Base-by-base conservation (phyloP, 108 stramenopile species). In the Cyclotella choctawhatcheeana region DNA sequence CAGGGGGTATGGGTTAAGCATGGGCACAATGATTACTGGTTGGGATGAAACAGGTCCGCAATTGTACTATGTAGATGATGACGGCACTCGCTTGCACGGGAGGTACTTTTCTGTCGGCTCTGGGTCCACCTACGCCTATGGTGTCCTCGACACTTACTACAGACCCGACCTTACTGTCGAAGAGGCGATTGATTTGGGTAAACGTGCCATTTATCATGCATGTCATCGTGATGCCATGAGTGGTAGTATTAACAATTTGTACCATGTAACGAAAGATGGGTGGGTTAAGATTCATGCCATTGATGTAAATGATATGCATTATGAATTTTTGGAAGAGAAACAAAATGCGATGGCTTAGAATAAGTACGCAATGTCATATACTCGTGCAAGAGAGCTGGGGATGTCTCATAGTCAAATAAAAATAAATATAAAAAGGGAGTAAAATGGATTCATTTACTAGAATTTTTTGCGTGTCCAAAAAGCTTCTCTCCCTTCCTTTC, bases 11-110 rank as follows among this genome's bases (percentile, higher is more conserved):
- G 99, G 98, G 17, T 77, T 99, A 53, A 93, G 91, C 66, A 99
- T 99, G 97, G 99, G 99, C 21, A 96, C 97, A 60, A 99, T 99
- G 98, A 85, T 99, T 64, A 93, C 96, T 7, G 98, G 98, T 26
- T 98, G 97, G 97, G 98, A 99, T 84, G 96, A 97, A 73, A 98
- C 96, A 21, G 98, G 98, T 34, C 97, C 98, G 32, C 98, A 99
- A 52, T 17, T 31, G 64, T 99, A 97, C 82, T 99, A 99, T 67
- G 98, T 99, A 10, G 99, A 99, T 85, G 89, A 99, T 67, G 98
- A 99, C 67, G 99, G 97, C 51, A 98, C 97, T 10, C 93, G 99
- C 26, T 84, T 99, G 21, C 93, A 98, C 77, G 98, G 97, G 8
- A 89, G 95, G 69, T 86, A 93, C 82, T 99, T 99, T 83, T 96